Percentiles rank a stretch among this genome's conserved stretches.
Conservation (phyloP, 2,329 filamentous ascomycete species). For the Sclerotinia sclerotiorum region DNA sequence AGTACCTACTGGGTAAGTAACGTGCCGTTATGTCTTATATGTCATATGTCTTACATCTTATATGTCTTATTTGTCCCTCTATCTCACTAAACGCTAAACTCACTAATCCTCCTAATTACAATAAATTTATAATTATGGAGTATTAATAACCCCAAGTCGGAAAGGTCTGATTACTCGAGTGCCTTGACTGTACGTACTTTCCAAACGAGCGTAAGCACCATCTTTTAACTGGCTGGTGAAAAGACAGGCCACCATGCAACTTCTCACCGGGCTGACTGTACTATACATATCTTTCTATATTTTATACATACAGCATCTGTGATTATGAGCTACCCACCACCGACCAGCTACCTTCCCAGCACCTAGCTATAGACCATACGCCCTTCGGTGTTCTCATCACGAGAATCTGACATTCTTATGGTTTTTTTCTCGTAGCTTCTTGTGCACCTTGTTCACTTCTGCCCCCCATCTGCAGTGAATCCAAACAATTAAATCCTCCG, state of each 20-base stretch:
- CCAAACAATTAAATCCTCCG: constrained; percentile 5
- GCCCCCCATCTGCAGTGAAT: not conserved
- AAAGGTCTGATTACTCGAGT: no score
- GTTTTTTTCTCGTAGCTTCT: not conserved
- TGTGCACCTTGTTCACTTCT: not conserved
- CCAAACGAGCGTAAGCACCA: not conserved
- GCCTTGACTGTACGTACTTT: not conserved
- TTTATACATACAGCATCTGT: not conserved
- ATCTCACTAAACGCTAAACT: not conserved
- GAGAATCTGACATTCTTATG: constrained; percentile 1
- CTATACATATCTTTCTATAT: not conserved
- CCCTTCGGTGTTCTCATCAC: not conserved
- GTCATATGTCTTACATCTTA: no score
- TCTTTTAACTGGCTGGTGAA: not conserved
- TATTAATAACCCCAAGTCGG: not conserved
- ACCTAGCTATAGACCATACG: no score
- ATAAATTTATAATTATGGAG: not conserved
- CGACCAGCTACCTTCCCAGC: no score
- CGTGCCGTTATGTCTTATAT: no score
- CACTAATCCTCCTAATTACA: not conserved
- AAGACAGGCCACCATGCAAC: not conserved
- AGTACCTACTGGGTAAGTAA: no score
- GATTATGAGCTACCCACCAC: no score
- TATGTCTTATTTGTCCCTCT: not conserved
- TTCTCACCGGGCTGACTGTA: constrained; percentile 7